phyloP scores from a whole-genome alignment of 176 grass and related monocot species.

The Puya raimondii region DNA sequence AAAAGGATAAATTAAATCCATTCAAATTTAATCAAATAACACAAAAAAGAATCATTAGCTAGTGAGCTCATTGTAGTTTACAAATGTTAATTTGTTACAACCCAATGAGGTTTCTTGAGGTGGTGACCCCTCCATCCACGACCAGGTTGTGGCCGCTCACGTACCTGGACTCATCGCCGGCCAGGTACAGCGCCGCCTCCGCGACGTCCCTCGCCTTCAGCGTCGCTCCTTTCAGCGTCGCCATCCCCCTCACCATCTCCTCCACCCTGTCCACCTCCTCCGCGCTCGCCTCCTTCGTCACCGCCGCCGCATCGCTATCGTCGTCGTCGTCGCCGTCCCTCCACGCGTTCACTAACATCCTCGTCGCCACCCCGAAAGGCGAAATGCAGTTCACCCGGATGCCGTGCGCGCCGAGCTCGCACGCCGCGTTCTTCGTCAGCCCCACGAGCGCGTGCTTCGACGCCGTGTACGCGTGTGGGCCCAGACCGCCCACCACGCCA shows the following conservation, averaged over 20 bases:
- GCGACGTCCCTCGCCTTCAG: constrained; percentile 70
- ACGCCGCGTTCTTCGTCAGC: constrained; percentile 85
- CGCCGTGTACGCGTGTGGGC: constrained; percentile 86
- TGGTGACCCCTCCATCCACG: constrained; percentile 88
- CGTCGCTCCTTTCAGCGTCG: constrained; percentile 66
- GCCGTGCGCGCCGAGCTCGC: constrained; percentile 91
- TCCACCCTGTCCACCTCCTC: constrained; percentile 81
- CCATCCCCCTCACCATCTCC: constrained; percentile 60
- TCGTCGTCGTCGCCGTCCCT: constrained; percentile 34
- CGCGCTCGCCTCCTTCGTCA: constrained; percentile 15
- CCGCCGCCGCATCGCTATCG: constrained; percentile 1
- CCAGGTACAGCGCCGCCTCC: constrained; percentile 80
- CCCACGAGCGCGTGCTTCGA: constrained; percentile 97
- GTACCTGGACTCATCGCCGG: constrained; percentile 86
- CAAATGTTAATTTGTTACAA: constrained; percentile 20
- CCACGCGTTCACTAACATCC: constrained; percentile 96
- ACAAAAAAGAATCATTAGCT: no score
- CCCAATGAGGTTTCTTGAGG: constrained; percentile 72
- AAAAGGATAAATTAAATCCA: no score
- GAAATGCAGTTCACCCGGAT: constrained; percentile 95
- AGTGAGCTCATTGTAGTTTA: no score
- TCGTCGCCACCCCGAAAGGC: constrained; percentile 91
- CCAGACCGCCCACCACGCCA: constrained; percentile 76
- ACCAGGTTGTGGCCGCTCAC: constrained; percentile 96
- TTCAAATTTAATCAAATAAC: no score